Evolutionary conservation across 2,329 filamentous ascomycete species (phyloP).

Genomic region (Sporothrix dimorphospora): DNA sequence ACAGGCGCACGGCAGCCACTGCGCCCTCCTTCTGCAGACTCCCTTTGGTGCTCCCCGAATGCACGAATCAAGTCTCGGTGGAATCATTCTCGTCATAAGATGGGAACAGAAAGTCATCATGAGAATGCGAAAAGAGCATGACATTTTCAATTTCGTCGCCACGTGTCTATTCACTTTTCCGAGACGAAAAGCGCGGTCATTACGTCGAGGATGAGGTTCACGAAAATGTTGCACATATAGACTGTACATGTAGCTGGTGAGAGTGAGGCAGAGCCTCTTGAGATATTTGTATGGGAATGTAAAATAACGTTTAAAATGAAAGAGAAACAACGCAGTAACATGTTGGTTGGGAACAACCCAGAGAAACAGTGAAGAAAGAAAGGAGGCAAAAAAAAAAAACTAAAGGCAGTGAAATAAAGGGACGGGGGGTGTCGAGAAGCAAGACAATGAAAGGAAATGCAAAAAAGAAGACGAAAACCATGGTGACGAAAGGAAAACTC

Average conservation of each 20-base stretch:
- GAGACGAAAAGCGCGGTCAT: background rate
- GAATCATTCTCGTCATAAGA: background rate
- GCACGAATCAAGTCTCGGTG: background rate
- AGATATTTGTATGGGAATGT: background rate
- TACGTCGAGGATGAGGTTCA: background rate
- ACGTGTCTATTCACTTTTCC: background rate
- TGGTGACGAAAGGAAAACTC: background rate
- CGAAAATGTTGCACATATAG: background rate
- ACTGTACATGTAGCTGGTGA: background rate
- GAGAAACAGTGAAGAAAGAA: background rate
- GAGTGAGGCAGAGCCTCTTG: background rate
- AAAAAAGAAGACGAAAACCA: background rate
- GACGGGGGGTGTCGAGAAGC: slow-evolving; percentile 17
- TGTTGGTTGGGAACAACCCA: background rate
- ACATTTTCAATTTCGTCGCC: background rate
- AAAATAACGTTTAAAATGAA: background rate
- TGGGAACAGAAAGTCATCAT: background rate
- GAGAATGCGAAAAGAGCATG: background rate
- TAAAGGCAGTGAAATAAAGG: background rate
- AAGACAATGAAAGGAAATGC: background rate
- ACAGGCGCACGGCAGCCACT: slow-evolving; percentile 8
- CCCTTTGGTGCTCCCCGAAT: background rate
- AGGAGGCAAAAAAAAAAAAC: background rate
- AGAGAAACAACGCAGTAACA: background rate
- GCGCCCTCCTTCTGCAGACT: background rate